phyloP scores from a whole-genome alignment of 1,284 basidiomycete genomes.

The Sanghuangporus baumii region DNA sequence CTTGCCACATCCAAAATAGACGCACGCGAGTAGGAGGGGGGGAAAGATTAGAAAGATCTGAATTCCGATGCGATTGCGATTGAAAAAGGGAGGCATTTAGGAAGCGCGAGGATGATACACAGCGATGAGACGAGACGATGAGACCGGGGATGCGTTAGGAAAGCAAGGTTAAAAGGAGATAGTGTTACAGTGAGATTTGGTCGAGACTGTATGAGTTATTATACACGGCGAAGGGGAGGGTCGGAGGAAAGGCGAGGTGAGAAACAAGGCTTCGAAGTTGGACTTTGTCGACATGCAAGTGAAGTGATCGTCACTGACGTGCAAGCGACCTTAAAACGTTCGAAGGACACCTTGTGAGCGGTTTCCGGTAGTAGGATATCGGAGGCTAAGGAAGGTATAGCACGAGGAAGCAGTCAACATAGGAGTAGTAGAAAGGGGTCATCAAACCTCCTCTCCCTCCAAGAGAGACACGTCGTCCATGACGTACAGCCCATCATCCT shows the following conservation, averaged over 20 bases:
- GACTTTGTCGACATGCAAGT: background rate
- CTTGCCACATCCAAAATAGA: background rate
- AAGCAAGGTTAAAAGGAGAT: background rate
- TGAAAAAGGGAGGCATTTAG: too few species aligned
- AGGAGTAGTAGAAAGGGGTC: background rate
- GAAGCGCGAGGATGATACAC: background rate
- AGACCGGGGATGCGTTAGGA: background rate
- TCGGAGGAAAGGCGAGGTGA: background rate
- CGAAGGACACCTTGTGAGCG: background rate
- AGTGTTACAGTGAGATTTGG: background rate
- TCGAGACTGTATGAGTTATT: background rate
- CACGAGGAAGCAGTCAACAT: background rate
- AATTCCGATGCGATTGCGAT: background rate
- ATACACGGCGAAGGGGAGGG: background rate
- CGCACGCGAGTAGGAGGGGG: too few species aligned
- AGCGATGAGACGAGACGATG: background rate
- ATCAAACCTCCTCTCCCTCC: background rate
- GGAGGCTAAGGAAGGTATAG: background rate
- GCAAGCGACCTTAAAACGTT: background rate
- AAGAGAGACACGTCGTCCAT: background rate
- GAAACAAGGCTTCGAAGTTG: background rate
- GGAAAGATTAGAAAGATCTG: too few species aligned
- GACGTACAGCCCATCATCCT: background rate
- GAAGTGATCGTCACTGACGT: background rate
- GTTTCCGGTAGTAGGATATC: background rate